phyloP scores from a whole-genome alignment of 2,329 filamentous ascomycete species.

The Beauveria caledonica region DNA sequence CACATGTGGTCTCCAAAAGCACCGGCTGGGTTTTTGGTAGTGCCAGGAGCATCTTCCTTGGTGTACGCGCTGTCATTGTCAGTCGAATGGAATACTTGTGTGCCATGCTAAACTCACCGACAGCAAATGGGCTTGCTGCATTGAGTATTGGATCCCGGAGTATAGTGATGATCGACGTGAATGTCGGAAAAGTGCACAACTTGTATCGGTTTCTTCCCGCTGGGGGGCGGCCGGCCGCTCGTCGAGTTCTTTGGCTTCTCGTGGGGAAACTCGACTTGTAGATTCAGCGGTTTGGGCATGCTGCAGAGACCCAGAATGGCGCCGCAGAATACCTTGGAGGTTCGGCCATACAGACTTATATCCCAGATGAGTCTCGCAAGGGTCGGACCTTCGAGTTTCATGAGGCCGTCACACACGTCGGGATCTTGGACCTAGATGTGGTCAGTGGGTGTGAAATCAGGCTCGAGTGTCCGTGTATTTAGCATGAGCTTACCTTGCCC shows the following conservation, averaged over 20 bases:
- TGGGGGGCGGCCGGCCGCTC: slow-evolving; percentile 29
- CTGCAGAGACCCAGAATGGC: slow-evolving; percentile 46
- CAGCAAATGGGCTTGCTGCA: slow-evolving; percentile 55
- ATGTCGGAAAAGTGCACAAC: slow-evolving; percentile 54
- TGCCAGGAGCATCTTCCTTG: slow-evolving; percentile 37
- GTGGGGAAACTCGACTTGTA: slow-evolving; percentile 35
- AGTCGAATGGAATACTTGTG: not conserved
- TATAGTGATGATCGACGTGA: slow-evolving; percentile 49
- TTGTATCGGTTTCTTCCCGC: slow-evolving; percentile 38
- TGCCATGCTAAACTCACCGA: slow-evolving; percentile 24
- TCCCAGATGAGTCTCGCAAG: slow-evolving; percentile 40
- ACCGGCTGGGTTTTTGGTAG: slow-evolving; percentile 40
- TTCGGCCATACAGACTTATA: slow-evolving; percentile 39
- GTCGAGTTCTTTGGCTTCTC: slow-evolving; percentile 24
- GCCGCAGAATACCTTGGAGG: slow-evolving; percentile 43
- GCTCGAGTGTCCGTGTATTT: not conserved
- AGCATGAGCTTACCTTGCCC: slow-evolving; percentile 19
- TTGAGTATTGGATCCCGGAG: slow-evolving; percentile 42
- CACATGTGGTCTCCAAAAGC: slow-evolving; percentile 45
- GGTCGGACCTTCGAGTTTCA: slow-evolving; percentile 44
- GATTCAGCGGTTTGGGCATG: slow-evolving; percentile 36
- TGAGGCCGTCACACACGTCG: slow-evolving; percentile 47
- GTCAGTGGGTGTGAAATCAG: not conserved
- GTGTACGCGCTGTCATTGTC: slow-evolving; percentile 33
- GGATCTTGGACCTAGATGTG: slow-evolving; percentile 36